Conservation (phyloP, 306 rosid genomes). For the Acacia crassicarpa region DNA sequence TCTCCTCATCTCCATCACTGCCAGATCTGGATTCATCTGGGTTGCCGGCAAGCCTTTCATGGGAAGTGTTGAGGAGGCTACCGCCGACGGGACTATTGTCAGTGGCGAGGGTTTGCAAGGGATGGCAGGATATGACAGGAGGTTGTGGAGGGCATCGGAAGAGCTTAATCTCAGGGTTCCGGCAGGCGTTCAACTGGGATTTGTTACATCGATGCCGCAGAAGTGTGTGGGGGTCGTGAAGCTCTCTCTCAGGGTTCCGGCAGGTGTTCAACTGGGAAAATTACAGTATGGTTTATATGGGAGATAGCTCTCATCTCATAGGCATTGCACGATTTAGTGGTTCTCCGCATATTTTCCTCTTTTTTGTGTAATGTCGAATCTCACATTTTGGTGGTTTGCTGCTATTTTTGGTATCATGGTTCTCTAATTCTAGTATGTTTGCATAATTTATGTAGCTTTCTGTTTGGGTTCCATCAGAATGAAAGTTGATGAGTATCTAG, state of each 20-base stretch:
- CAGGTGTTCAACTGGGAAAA: not conserved
- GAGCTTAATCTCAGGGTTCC: conserved; percentile 80
- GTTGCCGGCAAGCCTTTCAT: conserved; percentile 49
- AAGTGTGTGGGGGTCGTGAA: conserved; percentile 63
- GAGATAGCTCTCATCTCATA: not conserved
- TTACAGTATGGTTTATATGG: not conserved
- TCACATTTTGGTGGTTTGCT: not conserved
- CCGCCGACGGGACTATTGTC: conserved; percentile 69
- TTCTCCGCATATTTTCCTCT: not conserved
- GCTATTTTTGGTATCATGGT: not conserved
- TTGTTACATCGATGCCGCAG: conserved; percentile 68
- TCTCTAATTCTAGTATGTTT: not conserved
- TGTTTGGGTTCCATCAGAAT: not conserved
- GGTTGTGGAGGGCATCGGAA: conserved; percentile 83
- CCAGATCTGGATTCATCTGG: conserved; percentile 47
- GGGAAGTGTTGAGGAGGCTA: conserved; percentile 80
- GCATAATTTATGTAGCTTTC: not conserved
- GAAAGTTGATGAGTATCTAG: conserved; percentile 10
- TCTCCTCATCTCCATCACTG: no score
- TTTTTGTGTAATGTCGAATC: not conserved
- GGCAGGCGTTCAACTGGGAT: conserved; percentile 63
- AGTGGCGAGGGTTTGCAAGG: conserved; percentile 79
- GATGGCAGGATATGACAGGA: conserved; percentile 79
- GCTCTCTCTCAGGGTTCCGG: conserved; percentile 42
- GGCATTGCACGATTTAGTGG: not conserved